Base-by-base conservation (phyloP, 2,329 filamentous ascomycete species). In the Thelonectria blattea region DNA sequence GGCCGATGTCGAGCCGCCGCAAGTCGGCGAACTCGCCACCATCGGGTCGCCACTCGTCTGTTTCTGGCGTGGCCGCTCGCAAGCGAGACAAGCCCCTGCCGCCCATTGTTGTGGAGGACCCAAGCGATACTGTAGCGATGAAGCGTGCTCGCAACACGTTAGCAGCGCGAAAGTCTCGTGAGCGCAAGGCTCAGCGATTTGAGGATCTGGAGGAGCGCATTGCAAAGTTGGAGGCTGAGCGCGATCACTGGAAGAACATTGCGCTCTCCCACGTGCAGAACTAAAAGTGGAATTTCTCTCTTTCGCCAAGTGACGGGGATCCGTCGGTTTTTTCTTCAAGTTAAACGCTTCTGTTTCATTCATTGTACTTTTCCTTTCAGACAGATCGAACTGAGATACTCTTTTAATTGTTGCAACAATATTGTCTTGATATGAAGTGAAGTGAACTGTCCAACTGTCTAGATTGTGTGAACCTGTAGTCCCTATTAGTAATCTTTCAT, bases 61-160 rank as follows among this genome's bases (percentile, higher is more conserved):
- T 88, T 49, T 82, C 89, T 66, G 91, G 91, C 62, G 88, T 96
- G 56, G 85, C 79, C 72, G 79, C 90, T 70, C 90, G 91, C 67
- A 89, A 91, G 74, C 90, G 91, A 65, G 88, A 92, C 73, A 94
- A 93, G 83, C 88, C 90, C 64, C 81, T 96, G 56, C 89, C 91
- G 64, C 88, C 89, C 7, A 93, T 97, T 74, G 80, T 90, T 62
- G 85, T 93, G 39, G 86, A 89, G 27, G 91, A 97, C 68, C 85
- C 88, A 1, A 79, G 70, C 43, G 93, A 97, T 71, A 85, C 85
- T 10, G 75, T 90, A n/a, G 92, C 92, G 18, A 86, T 93, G 83
- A 97, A 97, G 88, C 91, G 94, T 75, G 93, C 93, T 52, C 90
- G 93, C 68, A 98, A 97, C 76, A 96, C 93, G 9, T 85, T 96